Evolutionary conservation across 345 rosid species (phyloP), one percentile per base, ranked within the genome.

Genomic region (Streptanthus diversifolius): DNA sequence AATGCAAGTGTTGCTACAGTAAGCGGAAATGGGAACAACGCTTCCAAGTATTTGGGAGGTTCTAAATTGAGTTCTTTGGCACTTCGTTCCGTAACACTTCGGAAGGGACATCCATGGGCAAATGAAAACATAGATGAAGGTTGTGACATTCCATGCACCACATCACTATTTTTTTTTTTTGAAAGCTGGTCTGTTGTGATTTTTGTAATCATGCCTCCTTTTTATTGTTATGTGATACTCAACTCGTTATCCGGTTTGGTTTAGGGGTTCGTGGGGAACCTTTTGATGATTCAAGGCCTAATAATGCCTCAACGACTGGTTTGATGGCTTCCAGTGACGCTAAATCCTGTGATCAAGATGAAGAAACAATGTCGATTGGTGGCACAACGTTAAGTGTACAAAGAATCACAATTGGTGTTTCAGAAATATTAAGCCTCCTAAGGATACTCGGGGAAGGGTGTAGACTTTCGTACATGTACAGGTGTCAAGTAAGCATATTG

Each of bases 111-210:
- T 66, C 81, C 90, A 17, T 92, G 96, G 92, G 88, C 86, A 44
- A 88, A 92, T 75, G 99, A 91, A 77, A 92, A 88, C 76, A 76
- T 73, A 63, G 97, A 92, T 74, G 98, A 95, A 87, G 99, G 98
- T 95, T 80, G 62, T 48, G 41, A 48, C 61, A 64, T 55, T 63
- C 19, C 54, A 35, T 52, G 45, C 30, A 62, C 41, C 45, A 7
- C 35, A 18, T 54, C 25, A 25, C 29, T 25, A 10, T n/a, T n/a
- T n/a, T 55, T 9, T 44, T 54, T 43, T 17, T 45, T 25, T 36
- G 51, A 62, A 32, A 40, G n/a, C 43, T 68, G 30, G 33, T 18
- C 25, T 54, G 13, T 11, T 64, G 35, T 64, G 65, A 55, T 35
- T 41, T 7, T 51, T 32, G 21, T 61, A 1, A 27, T 25, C 59